These are phyloP conservation scores for Cyberlindnera euphorbiae DNA, from an alignment of 805 yeast species.

Conservation along the genomic window DNA sequence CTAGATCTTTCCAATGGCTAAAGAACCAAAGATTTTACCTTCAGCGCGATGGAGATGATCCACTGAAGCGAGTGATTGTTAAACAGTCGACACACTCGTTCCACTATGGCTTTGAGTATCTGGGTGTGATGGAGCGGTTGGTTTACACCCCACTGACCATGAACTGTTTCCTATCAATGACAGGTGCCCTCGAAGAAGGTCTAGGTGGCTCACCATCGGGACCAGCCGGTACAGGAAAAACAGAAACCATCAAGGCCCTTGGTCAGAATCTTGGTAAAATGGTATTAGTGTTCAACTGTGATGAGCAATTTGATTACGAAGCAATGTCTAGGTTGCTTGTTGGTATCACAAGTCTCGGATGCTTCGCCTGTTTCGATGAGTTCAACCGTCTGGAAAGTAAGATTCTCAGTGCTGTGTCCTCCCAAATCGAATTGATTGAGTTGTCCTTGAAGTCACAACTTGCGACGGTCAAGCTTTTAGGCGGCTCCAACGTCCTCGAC, in stretches of 20 bases:
- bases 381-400: constrained; percentile 73
- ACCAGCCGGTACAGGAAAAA: constrained; percentile 97
- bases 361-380: constrained; percentile 97
- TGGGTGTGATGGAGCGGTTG: constrained; percentile 67
- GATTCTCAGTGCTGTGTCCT: constrained; percentile 79
- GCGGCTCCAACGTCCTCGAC: constrained; percentile 35
- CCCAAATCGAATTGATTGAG: constrained; percentile 72
- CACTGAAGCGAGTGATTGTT: constrained; percentile 36
- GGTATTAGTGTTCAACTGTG: constrained; percentile 89
- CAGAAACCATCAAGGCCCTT: constrained; percentile 82
- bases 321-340: constrained; percentile 71
- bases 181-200: constrained; percentile 66
- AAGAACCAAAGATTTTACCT: constrained; percentile 45
- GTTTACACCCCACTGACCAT: constrained; percentile 74
- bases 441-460: constrained; percentile 34
- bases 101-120: constrained; percentile 75
- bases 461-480: constrained; percentile 36
- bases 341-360: constrained; percentile 79
- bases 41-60: constrained; percentile 18
- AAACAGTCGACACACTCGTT: constrained; percentile 48
- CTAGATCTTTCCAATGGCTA: constrained; percentile 41
- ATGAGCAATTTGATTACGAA: constrained; percentile 77
- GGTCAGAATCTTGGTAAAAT: constrained; percentile 75
- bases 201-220: constrained; percentile 92
- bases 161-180: constrained; percentile 59